Base-by-base conservation (phyloP, 2,329 filamentous ascomycete genomes). In the Ustulina deusta region DNA sequence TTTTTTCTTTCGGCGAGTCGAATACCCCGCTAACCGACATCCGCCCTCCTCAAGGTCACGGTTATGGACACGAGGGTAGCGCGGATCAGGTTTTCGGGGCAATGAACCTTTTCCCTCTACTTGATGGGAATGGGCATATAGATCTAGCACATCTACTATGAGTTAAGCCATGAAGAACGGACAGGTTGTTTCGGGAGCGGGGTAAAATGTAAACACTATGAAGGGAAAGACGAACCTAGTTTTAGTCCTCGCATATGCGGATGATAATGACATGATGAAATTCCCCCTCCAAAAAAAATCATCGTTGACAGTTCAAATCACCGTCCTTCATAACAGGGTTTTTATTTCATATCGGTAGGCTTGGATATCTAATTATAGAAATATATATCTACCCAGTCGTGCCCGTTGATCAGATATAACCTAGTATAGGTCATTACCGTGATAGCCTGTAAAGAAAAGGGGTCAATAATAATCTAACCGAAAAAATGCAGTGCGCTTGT, bases 121-220 rank as follows among this genome's bases (percentile, higher is more conserved):
- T 87, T 40, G 85, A 87, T 42, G 81, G 81, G 0, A 83, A 84
- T 1, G 85, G 85, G 0, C 84, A 85, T 7, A 87, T 87, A 61
- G 85, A 87, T 72, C 75, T 87, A 46, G 84, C 78, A 1, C 79
- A 81, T 57, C 55, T 66, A 29, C 22, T 66, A 6, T 67, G 17
- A 61, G 3, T 36, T 11, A 17, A 17, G 20, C 6, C 29, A 17
- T 5, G 20, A 13, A 29, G 7, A 13, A 10, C 20, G n/a, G 42
- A 13, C 3, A 20, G 9, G 36, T 40, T 11, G 15, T 17, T 15
- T 15, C 36, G 15, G 29, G 29, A 7, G 29, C 7, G 29, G 3
- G 29, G 29, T 32, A 32, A 7, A 7, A 32, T 7, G 7, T 32
- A 32, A n/a, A n/a, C n/a, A n/a, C n/a, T n/a, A n/a, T n/a, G n/a